Percentiles rank a stretch among this genome's conserved stretches.
Evolutionary conservation across 2,329 filamentous ascomycete genomes (phyloP).

Genomic region (Ophiostoma tasmaniense): DNA sequence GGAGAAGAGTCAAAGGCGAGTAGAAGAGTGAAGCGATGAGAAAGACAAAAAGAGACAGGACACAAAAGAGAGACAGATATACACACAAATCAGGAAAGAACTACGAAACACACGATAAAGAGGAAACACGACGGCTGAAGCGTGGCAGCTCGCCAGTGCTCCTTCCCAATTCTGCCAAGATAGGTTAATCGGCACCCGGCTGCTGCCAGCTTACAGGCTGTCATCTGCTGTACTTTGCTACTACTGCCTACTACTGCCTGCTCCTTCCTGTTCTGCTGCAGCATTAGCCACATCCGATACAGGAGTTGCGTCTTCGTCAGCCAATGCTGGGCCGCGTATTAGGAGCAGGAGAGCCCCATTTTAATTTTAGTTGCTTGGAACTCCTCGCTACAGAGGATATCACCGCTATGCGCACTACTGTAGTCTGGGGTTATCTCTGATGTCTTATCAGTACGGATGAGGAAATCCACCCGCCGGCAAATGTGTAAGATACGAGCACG

Average conservation of each 20-base stretch:
- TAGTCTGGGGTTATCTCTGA: slow-evolving; percentile 3
- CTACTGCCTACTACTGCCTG: too few species aligned
- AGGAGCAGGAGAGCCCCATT: slow-evolving; percentile 2
- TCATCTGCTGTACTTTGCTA: too few species aligned
- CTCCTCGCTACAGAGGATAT: background rate
- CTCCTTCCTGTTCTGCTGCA: too few species aligned
- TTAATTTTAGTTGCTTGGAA: too few species aligned
- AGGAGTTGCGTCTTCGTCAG: slow-evolving; percentile 12
- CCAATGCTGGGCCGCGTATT: slow-evolving; percentile 12
- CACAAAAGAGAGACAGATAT: background rate
- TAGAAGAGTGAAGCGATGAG: background rate
- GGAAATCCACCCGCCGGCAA: background rate
- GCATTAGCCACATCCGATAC: slow-evolving; percentile 6
- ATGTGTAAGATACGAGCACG: background rate
- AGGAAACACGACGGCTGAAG: background rate
- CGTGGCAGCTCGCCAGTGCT: background rate
- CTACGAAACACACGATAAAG: background rate
- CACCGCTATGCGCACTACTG: background rate
- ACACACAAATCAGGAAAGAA: background rate
- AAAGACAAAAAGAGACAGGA: background rate
- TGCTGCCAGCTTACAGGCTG: background rate
- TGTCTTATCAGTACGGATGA: background rate
- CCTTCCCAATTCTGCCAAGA: background rate
- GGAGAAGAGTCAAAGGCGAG: background rate
- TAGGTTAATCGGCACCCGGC: background rate